Evolutionary conservation across 192 early-diverging fungal genomes (phyloP).

Genomic region (Allomyces javanicus): DNA sequence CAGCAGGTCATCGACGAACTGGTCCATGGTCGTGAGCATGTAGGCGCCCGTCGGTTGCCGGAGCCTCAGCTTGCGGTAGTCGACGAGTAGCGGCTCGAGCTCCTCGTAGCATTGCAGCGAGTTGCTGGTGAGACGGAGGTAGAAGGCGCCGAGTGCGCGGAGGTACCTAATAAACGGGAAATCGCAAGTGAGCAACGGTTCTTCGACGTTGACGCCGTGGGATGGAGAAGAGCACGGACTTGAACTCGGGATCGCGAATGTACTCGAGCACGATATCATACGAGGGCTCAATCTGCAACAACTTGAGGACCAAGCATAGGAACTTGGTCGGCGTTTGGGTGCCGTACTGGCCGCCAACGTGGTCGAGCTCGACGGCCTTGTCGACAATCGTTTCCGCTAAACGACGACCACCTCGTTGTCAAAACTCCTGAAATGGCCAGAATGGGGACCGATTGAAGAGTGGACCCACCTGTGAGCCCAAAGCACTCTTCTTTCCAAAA

Average conservation of each 20-base stretch:
- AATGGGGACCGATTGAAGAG: not conserved
- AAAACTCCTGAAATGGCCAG: conserved; percentile 2
- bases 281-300: conserved; percentile 84
- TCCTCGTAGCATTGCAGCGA: conserved; percentile 60
- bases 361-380: conserved; percentile 51
- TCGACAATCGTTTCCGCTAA: conserved; percentile 71
- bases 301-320: conserved; percentile 65
- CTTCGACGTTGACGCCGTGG: not conserved
- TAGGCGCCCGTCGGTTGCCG: conserved; percentile 18
- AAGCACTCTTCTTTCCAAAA: conserved; percentile 98
- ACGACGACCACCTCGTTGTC: not conserved
- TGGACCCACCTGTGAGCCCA: conserved; percentile 51
- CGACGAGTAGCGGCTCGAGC: conserved; percentile 67
- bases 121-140: conserved; percentile 59
- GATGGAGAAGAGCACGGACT: conserved; percentile 18
- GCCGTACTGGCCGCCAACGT: conserved; percentile 69
- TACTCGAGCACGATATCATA: conserved; percentile 67
- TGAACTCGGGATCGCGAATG: conserved; percentile 61
- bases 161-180: conserved; percentile 32
- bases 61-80: conserved; percentile 66
- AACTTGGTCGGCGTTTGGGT: conserved; percentile 79
- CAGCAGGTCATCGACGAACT: conserved; percentile 75
- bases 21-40: conserved; percentile 58
- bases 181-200: too few species aligned
- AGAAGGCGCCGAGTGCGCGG: conserved; percentile 73